A percentile compares a stretch with the other conserved stretches of the same genome.
Conservation (phyloP, 225 moss, liverwort and hornwort genomes). For the Physcomitrium patens region DNA sequence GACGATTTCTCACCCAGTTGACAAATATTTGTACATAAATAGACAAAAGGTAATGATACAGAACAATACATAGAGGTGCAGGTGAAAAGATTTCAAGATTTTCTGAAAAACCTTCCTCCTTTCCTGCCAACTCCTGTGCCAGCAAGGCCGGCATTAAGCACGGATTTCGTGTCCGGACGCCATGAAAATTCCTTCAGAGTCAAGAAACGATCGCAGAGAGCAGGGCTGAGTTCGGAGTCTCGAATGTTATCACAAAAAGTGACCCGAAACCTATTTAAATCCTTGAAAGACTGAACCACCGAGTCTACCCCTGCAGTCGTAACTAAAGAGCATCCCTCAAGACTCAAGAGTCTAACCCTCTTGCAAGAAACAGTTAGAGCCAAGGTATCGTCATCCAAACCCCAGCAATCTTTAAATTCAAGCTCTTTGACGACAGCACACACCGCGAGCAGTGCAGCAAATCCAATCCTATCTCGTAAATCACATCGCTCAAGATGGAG, state of each 20-base stretch:
- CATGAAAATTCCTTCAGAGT: constrained; percentile 89
- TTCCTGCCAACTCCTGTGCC: constrained; percentile 74
- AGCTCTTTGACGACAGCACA: constrained; percentile 66
- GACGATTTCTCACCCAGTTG: no score
- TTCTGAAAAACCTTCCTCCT: constrained; percentile 81
- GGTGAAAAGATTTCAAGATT: constrained; percentile 31
- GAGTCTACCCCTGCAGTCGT: constrained; percentile 80
- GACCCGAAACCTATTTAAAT: constrained; percentile 82
- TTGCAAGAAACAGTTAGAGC: constrained; percentile 67
- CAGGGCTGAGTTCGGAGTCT: constrained; percentile 77
- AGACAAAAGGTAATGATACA: no score
- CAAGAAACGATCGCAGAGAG: constrained; percentile 70
- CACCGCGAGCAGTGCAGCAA: constrained; percentile 76
- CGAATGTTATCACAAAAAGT: constrained; percentile 87
- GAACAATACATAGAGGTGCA: no score
- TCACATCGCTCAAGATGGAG: constrained; percentile 90
- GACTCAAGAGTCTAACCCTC: constrained; percentile 70
- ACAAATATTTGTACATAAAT: no score
- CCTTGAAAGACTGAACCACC: constrained; percentile 79
- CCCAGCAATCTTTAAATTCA: constrained; percentile 94
- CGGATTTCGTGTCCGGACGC: constrained; percentile 91
- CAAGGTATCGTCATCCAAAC: constrained; percentile 84
- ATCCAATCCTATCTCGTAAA: constrained; percentile 77
- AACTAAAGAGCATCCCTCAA: constrained; percentile 87
- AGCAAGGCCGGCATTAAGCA: constrained; percentile 64